Evolutionary conservation across 768 basidiomycete genomes (phyloP).

Genomic region (Suillus hirtellus): DNA sequence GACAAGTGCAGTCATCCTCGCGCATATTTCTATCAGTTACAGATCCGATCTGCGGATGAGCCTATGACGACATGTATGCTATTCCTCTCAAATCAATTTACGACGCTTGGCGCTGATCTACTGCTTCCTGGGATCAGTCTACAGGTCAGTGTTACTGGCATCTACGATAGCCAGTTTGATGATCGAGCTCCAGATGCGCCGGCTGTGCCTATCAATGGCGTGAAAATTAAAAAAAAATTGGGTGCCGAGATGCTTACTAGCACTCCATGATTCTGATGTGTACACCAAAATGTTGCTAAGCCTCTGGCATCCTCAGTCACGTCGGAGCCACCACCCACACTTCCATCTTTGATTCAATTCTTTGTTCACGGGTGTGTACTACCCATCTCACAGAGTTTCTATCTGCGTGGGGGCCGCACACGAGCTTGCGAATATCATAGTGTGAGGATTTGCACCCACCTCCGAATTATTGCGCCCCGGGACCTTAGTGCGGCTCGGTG

Average conservation of each 20-base stretch:
- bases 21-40: conserved; percentile 95
- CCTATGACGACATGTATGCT: conserved; percentile 64
- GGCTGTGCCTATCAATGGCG: conserved; percentile 69
- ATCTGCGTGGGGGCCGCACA: neutral
- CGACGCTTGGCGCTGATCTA: neutral
- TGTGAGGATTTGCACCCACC: neutral
- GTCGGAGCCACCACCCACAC: neutral
- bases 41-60: conserved; percentile 92
- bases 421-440: neutral
- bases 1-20: conserved; percentile 69
- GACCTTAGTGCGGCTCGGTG: neutral
- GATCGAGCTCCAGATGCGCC: conserved; percentile 47
- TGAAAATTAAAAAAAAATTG: conserved; percentile 46
- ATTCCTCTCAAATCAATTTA: conserved; percentile 5
- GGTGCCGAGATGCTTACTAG: neutral
- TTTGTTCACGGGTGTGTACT: neutral
- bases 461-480: neutral
- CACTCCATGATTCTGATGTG: neutral
- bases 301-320: neutral
- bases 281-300: conserved; percentile 2
- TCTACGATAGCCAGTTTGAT: conserved; percentile 5
- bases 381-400: neutral
- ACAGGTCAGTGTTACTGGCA: neutral
- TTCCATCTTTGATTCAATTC: neutral
- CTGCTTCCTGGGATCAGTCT: neutral